Evolutionary conservation across 805 yeast genomes (phyloP), one percentile per base, ranked within the genome.

Genomic region (Candida methanosorbosa): DNA sequence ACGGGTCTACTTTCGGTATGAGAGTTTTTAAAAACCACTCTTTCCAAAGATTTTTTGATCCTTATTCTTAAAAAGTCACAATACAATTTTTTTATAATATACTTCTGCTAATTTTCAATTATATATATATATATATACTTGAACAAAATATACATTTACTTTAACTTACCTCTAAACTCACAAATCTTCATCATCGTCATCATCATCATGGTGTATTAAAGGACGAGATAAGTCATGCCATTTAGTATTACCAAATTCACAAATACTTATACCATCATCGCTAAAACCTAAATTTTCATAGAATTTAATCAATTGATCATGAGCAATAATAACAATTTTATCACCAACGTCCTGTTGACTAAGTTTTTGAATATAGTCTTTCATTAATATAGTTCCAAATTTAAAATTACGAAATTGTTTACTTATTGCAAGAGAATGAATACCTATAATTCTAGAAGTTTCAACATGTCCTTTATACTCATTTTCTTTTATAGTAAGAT

Each of bases 341-440:
- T 78, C 83, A 30, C 92, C 96, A 41, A 86, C 78, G 45, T 78
- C 85, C 54, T 87, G 94, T 54, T 86, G 86, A 32, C 85, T 75
- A 57, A 90, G 64, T 52, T 90, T 84, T 57, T 92, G 97, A 41
- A 88, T 72, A 61, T 84, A 92, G 59, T 90, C 98, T 46, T 82
- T 86, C 49, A 90, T 59, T 50, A 90, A 61, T 38, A 87, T 64
- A 12, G 94, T 75, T 8, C 94, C 97, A 39, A 92, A 64, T 52
- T 83, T 84, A 58, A 77, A 72, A 39, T 88, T 84, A 54, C 80
- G 85, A 69, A 76, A 85, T 27, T 76, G 75, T 17, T 87, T 83
- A 45, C 76, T 76, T 19, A 92, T 74, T 3, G 77, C 88, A 18
- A 90, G 62, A 4, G 92, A 76, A 56, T 92, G 97, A 32, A 90